phyloP scores from a whole-genome alignment of 2,329 filamentous ascomycete genomes.

The Drechslera avenae region DNA sequence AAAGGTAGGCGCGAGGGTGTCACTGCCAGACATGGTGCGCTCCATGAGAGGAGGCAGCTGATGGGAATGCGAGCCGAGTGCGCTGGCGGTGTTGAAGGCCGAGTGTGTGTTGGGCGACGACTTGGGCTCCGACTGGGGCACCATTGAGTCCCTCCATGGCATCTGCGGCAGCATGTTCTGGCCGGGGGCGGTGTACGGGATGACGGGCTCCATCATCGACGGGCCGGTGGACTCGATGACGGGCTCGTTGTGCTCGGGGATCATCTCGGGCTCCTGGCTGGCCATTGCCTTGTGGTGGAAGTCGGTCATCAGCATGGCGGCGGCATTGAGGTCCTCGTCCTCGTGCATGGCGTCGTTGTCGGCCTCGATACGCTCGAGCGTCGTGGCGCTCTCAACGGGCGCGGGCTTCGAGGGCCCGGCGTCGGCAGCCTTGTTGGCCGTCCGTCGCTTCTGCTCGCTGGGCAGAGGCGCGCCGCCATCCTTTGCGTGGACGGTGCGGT shows the following conservation, averaged over 20 bases:
- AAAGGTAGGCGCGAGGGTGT: slow-evolving; percentile 67
- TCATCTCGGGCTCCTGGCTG: slow-evolving; percentile 65
- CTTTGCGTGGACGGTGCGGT: slow-evolving; percentile 97
- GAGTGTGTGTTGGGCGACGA: slow-evolving; percentile 68
- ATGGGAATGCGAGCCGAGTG: slow-evolving; percentile 62
- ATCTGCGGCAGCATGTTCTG: slow-evolving; percentile 83
- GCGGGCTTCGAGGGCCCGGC: slow-evolving; percentile 72
- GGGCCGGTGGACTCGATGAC: slow-evolving; percentile 74
- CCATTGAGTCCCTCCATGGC: slow-evolving; percentile 91
- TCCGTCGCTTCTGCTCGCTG: slow-evolving; percentile 89
- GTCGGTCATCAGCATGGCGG: slow-evolving; percentile 97
- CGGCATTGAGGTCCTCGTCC: slow-evolving; percentile 95
- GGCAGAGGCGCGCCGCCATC: slow-evolving; percentile 93
- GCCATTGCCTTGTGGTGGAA: slow-evolving; percentile 94
- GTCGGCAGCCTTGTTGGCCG: slow-evolving; percentile 64
- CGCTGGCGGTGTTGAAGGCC: slow-evolving; percentile 65
- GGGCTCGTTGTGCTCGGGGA: slow-evolving; percentile 62
- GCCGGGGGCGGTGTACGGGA: slow-evolving; percentile 70
- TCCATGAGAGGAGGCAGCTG: slow-evolving; percentile 73
- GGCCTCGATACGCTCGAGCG: slow-evolving; percentile 90
- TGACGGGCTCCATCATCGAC: slow-evolving; percentile 76
- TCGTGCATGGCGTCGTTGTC: slow-evolving; percentile 82
- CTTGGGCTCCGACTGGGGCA: slow-evolving; percentile 76
- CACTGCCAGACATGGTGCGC: slow-evolving; percentile 63
- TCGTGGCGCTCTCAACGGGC: slow-evolving; percentile 80